A percentile compares a stretch with the other conserved stretches of the same genome.
These are phyloP conservation scores for Astrothelium macrocarpum DNA, from an alignment of 495 filamentous ascomycete species.

Conservation along the genomic window DNA sequence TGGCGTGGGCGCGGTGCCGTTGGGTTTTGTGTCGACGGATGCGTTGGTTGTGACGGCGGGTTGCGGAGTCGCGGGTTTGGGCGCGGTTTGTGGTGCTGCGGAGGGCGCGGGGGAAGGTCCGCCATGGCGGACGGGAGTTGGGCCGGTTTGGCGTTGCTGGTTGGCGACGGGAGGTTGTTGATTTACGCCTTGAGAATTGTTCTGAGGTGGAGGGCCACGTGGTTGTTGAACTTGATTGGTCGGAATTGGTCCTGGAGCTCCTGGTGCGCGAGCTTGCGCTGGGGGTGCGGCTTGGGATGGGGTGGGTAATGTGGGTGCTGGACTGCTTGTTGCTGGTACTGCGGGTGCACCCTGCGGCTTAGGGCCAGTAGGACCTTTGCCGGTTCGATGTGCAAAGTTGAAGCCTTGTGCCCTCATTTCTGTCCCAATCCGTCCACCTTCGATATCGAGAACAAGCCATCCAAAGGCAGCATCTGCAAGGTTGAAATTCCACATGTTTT, in stretches of 20 bases:
- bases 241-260: not conserved
- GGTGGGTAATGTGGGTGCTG: constrained; percentile 28
- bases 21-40: constrained; percentile 32
- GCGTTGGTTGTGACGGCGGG: constrained; percentile 32
- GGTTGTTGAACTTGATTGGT: constrained; percentile 14
- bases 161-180: constrained; percentile 29
- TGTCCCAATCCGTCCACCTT: constrained; percentile 87
- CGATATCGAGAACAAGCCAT: constrained; percentile 87
- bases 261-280: not conserved
- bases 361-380: constrained; percentile 41
- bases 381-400: constrained; percentile 91
- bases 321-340: constrained; percentile 35
- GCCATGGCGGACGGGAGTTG: constrained; percentile 15
- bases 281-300: constrained; percentile 30
- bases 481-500: constrained; percentile 99
- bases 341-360: constrained; percentile 45
- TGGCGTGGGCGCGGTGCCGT: constrained; percentile 28
- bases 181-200: constrained; percentile 31
- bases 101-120: constrained; percentile 20
- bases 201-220: constrained; percentile 29
- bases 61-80: constrained; percentile 48
- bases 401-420: constrained; percentile 98
- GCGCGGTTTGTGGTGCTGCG: constrained; percentile 11
- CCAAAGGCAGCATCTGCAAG: constrained; percentile 95
- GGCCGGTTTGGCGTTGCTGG: constrained; percentile 20